Evolutionary conservation across 1,284 basidiomycete genomes (phyloP), one percentile per base, ranked within the genome.

Genomic region (Ustilago lituana): DNA sequence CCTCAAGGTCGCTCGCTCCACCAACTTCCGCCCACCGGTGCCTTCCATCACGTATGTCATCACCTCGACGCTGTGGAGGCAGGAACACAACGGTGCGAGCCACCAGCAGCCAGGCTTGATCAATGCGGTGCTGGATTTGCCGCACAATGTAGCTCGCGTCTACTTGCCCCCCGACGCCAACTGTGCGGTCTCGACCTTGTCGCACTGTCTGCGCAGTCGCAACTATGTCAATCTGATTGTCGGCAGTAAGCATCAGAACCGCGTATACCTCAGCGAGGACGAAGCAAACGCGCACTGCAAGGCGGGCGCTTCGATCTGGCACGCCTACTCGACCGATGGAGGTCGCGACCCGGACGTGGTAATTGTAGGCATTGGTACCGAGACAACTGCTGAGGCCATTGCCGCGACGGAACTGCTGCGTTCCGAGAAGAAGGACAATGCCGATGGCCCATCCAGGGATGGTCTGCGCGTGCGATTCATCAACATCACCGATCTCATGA

Each of bases 141-240:
- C 92, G 66, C 86, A 90, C 15, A 83, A 85, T 39, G 85, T 89
- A 44, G 90, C 90, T 1, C 87, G 93, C 14, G 90, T 94, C 35
- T 94, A 94, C 82, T 85, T 94, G 31, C 92, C 93, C 0, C 90
- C 92, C n/a, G 93, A 94, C 79, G 89, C 90, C 31, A 94, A 94
- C 82, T 90, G 90, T 74, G 89, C 90, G 83, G 83, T 93, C 57
- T 90, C 89, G 37, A 84, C 84, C 20, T 86, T 93, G 56, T 87
- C 89, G 4, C 93, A 94, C 83, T 92, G 90, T 74, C 82, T 94
- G 65, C 84, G 89, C 43, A 88, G 91, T 26, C 91, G 90, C 85
- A 90, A 92, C 83, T 93, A 92, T 70, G 84, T 92, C 59, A 92
- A 93, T 79, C 82, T 92, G 37, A 90, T 94, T 85, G 91, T 93